Conservation (phyloP, 495 filamentous ascomycete genomes). For the Penicillium diatomitis region DNA sequence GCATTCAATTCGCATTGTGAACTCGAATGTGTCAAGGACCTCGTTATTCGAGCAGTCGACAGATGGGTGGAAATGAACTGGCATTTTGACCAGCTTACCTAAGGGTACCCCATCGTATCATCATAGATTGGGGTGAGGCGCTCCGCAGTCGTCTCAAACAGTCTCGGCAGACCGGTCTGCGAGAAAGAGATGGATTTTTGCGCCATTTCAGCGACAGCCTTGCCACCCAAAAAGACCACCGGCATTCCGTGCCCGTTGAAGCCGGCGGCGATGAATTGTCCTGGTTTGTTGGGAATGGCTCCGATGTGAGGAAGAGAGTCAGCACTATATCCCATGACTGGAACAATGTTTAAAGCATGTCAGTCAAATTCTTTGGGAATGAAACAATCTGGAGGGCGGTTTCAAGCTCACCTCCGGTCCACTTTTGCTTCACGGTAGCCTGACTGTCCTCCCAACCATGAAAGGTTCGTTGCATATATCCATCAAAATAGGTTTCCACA, state of each 20-base stretch:
- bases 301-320: constrained; percentile 44
- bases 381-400: too few relatives aligned
- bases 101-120: constrained; percentile 3
- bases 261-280: constrained; percentile 41
- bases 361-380: too few relatives aligned
- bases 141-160: constrained; percentile 29
- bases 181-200: constrained; percentile 20
- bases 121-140: constrained; percentile 13
- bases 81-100: too few relatives aligned
- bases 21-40: too few relatives aligned
- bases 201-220: constrained; percentile 41
- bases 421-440: constrained; percentile 35
- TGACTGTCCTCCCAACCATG: constrained; percentile 38
- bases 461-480: constrained; percentile 44
- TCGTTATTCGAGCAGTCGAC: too few relatives aligned
- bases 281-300: constrained; percentile 32
- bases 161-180: constrained; percentile 27
- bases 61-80: too few relatives aligned
- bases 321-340: constrained; percentile 37
- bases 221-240: constrained; percentile 34
- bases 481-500: constrained; percentile 47
- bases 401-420: constrained; percentile 36
- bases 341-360: background rate
- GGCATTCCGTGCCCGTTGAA: constrained; percentile 53
- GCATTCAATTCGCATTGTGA: too few relatives aligned